These are phyloP conservation scores for Kwoniella dejecticola DNA, from an alignment of 768 basidiomycete species.

Conservation along the genomic window DNA sequence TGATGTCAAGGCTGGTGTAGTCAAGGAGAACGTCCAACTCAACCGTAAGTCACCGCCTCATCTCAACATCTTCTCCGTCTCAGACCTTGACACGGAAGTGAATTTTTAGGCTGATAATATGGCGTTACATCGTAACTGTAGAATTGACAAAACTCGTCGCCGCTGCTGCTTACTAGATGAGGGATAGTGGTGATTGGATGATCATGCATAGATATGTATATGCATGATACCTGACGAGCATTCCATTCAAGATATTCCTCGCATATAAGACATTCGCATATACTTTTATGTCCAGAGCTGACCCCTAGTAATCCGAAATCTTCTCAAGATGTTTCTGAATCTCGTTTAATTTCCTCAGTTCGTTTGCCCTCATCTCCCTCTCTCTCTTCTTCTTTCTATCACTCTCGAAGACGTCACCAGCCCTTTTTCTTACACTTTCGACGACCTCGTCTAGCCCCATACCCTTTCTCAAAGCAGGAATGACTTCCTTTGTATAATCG, in stretches of 20 bases:
- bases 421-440: background rate
- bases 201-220: background rate
- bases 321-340: background rate
- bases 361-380: background rate
- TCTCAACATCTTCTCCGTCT: background rate
- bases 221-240: slow-evolving; percentile 5
- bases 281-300: no score
- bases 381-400: slow-evolving; percentile 12
- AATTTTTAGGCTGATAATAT: background rate
- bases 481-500: slow-evolving; percentile 8
- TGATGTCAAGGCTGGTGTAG: slow-evolving; percentile 56
- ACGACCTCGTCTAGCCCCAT: slow-evolving; percentile 13
- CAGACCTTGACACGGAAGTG: background rate
- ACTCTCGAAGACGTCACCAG: slow-evolving; percentile 6
- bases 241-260: background rate
- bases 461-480: slow-evolving; percentile 6
- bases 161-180: slow-evolving; percentile 46
- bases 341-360: slow-evolving; percentile 12
- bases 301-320: background rate
- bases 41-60: slow-evolving; percentile 45
- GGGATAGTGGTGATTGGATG: slow-evolving; percentile 1
- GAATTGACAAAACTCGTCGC: slow-evolving; percentile 55
- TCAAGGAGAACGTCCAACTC: slow-evolving; percentile 56
- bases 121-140: slow-evolving; percentile 14
- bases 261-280: no score